These are phyloP conservation scores for Emydomyces testavorans DNA, from an alignment of 2,329 filamentous ascomycete genomes.

Conservation along the genomic window DNA sequence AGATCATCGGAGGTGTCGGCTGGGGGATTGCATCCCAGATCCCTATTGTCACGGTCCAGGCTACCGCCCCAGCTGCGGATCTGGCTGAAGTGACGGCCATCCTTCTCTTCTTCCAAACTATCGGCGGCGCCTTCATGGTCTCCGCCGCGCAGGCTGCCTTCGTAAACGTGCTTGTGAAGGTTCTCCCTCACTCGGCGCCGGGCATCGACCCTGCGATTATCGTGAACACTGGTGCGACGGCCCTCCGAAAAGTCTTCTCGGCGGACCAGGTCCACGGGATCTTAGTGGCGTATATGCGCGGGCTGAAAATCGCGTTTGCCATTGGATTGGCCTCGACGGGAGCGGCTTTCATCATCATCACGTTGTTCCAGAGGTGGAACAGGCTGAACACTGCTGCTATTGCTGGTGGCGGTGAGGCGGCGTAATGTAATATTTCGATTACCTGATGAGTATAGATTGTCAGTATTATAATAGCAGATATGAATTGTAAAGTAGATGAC, in stretches of 20 bases:
- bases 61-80: constrained; percentile 23
- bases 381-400: too few relatives aligned
- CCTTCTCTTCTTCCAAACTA: constrained; percentile 19
- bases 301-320: constrained; percentile 2
- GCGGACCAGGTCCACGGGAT: constrained; percentile 36
- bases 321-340: too few relatives aligned
- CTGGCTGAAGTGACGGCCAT: constrained; percentile 29
- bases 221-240: constrained; percentile 43
- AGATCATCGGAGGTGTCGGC: constrained; percentile 28
- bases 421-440: too few relatives aligned
- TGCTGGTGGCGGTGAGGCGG: too few relatives aligned
- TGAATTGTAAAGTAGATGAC: too few relatives aligned
- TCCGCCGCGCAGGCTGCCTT: constrained; percentile 31
- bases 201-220: constrained; percentile 35
- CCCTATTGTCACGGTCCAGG: constrained; percentile 28
- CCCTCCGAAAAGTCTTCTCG: constrained; percentile 45
- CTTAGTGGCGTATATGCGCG: constrained; percentile 23
- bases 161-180: constrained; percentile 24
- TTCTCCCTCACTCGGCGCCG: constrained; percentile 24
- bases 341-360: too few relatives aligned
- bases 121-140: constrained; percentile 30
- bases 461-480: too few relatives aligned
- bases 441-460: too few relatives aligned
- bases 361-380: too few relatives aligned
- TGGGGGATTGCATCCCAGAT: constrained; percentile 28